Conservation (phyloP, 352 stramenopile genomes). For the Globisporangium uncinulatum region DNA sequence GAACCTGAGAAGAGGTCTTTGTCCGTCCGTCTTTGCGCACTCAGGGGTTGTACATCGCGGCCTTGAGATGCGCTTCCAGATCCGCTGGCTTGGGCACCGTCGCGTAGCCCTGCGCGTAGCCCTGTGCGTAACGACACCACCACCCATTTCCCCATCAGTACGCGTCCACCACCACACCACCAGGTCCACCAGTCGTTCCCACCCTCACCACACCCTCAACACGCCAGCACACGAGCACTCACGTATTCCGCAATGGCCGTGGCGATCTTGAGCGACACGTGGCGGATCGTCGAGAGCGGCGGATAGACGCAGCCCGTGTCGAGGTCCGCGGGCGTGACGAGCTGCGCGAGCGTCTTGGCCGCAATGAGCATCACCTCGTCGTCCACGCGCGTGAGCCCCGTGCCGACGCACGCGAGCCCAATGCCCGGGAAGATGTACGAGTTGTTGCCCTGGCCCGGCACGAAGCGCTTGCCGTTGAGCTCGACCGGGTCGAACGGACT, state of each 20-base stretch:
- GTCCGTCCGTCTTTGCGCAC: not conserved
- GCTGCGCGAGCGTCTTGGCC: constrained; percentile 57
- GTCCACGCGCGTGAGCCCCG: constrained; percentile 66
- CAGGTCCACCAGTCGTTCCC: too few relatives aligned
- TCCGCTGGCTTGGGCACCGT: constrained; percentile 44
- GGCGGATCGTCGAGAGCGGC: constrained; percentile 87
- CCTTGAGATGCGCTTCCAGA: constrained; percentile 44
- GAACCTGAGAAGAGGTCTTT: too few relatives aligned
- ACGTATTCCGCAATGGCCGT: constrained; percentile 81
- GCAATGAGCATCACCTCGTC: constrained; percentile 84
- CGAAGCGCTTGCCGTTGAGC: constrained; percentile 80
- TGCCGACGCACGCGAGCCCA: constrained; percentile 90
- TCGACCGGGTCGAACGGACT: constrained; percentile 94
- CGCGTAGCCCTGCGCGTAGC: constrained; percentile 52
- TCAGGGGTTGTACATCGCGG: constrained; percentile 79
- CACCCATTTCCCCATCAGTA: too few relatives aligned
- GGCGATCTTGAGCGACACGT: constrained; percentile 92
- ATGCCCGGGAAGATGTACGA: constrained; percentile 97
- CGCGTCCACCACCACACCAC: too few relatives aligned
- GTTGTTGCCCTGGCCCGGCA: constrained; percentile 93
- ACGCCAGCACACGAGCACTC: not conserved
- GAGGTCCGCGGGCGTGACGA: constrained; percentile 87
- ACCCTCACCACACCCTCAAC: too few relatives aligned
- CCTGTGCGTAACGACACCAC: constrained; percentile 15
- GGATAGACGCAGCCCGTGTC: constrained; percentile 93